phyloP scores from a whole-genome alignment of 768 basidiomycete species.

The Rhodotorula taiwanensis region DNA sequence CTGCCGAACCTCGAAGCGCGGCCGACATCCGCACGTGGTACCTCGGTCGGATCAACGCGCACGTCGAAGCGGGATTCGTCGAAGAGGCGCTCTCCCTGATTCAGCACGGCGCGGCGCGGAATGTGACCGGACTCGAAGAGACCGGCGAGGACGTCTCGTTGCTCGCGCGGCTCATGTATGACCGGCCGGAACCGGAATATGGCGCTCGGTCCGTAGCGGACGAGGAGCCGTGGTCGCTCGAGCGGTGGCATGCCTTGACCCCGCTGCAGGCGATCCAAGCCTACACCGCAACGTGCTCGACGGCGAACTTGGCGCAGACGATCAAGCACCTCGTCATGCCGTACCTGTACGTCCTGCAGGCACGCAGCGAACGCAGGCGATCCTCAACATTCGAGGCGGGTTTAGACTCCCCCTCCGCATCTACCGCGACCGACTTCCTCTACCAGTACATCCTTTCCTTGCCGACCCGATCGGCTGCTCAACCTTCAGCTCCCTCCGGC shows the following conservation, averaged over 20 bases:
- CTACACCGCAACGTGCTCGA: slow-evolving; percentile 67
- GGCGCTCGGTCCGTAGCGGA: background rate
- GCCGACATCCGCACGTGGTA: slow-evolving; percentile 69
- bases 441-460: slow-evolving; percentile 34
- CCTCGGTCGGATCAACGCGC: slow-evolving; percentile 51
- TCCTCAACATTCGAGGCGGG: no score
- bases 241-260: slow-evolving; percentile 63
- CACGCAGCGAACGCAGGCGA: slow-evolving; percentile 74
- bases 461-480: slow-evolving; percentile 63
- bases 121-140: slow-evolving; percentile 68
- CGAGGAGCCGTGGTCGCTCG: slow-evolving; percentile 65
- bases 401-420: no score
- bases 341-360: slow-evolving; percentile 85
- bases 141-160: slow-evolving; percentile 87
- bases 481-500: slow-evolving; percentile 56
- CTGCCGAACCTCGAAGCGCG: slow-evolving; percentile 47
- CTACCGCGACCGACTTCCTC: slow-evolving; percentile 47
- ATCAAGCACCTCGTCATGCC: slow-evolving; percentile 76
- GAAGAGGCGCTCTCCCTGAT: slow-evolving; percentile 70
- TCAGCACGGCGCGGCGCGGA: slow-evolving; percentile 78
- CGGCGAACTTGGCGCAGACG: slow-evolving; percentile 59
- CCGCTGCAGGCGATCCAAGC: slow-evolving; percentile 61
- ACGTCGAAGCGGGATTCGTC: slow-evolving; percentile 56
- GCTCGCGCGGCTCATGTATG: slow-evolving; percentile 78
- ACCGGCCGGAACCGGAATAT: slow-evolving; percentile 43